Evolutionary conservation across 768 basidiomycete species (phyloP), one percentile per base, ranked within the genome.

Genomic region (Porphyrellus cyaneotinctus): DNA sequence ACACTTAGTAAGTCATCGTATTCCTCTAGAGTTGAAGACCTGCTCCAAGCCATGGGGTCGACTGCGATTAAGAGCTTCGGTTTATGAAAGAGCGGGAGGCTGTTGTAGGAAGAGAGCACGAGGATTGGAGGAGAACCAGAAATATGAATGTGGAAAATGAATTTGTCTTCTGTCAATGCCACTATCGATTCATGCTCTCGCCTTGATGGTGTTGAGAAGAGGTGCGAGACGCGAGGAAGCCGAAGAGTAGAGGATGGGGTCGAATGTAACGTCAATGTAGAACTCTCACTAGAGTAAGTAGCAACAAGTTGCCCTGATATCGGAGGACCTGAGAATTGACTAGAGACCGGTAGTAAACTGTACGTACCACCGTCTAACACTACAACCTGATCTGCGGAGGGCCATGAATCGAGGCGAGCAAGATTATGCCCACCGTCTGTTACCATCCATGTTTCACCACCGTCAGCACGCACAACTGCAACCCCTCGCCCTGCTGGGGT

Each of bases 31-130:
- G 72, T 63, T 7, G 71, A 66, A 20, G 70, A 68, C 50, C 70
- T 67, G 47, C 82, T 80, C 91, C 91, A 91, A 10, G 84, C 85
- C 91, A 91, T 93, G 0, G 91, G 91, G 65, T 93, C 91, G 8
- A 93, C 88, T 14, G 88, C 86, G 24, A 91, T 64, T 24, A 93
- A 84, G 53, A 82, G 73, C 47, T 73, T 71, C 12, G 74, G 71
- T 14, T 75, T 72, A 44, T 67, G 65, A 1, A 73, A 52, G 11
- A 85, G 71, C 0, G 88, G 86, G 4, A 91, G 74, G 32, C 64
- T 67, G 26, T 74, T 75, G 43, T 76, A 74, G 14, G 81, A 79
- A 50, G 77, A 64, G 10, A 88, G 58, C 17, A 64, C 60, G 10
- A 88, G 67, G 6, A 71, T 64, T 6, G 76, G 72, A 33, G 62